Evolutionary conservation across 345 rosid species (phyloP).

Genomic region (Turritis glabra): DNA sequence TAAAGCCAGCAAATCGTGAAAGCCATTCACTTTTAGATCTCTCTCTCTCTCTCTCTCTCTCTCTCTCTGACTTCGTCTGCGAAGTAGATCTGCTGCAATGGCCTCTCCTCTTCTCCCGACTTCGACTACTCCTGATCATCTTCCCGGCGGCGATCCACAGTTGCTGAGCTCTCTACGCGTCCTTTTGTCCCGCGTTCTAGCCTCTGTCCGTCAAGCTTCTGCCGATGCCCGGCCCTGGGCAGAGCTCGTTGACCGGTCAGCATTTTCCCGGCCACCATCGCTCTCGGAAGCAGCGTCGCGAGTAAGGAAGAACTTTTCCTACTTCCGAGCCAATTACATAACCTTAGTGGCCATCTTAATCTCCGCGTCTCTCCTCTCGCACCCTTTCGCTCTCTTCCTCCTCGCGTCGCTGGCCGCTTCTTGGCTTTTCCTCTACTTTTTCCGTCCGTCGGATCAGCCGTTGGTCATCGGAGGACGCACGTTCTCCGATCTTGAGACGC

Average conservation of each 20-base stretch:
- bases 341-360: slow-evolving; percentile 42
- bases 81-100: slow-evolving; percentile 33
- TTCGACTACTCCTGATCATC: slow-evolving; percentile 29
- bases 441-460: slow-evolving; percentile 54
- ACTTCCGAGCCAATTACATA: slow-evolving; percentile 50
- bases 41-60: not conserved
- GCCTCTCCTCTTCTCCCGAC: slow-evolving; percentile 44
- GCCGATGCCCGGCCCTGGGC: slow-evolving; percentile 48
- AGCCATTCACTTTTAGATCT: slow-evolving; percentile 12
- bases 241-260: slow-evolving; percentile 46
- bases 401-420: slow-evolving; percentile 44
- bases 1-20: slow-evolving; percentile 34
- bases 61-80: slow-evolving; percentile 13
- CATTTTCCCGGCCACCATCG: slow-evolving; percentile 49
- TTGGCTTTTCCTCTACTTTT: slow-evolving; percentile 53
- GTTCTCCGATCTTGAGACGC: slow-evolving; percentile 49
- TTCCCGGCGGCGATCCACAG: slow-evolving; percentile 27
- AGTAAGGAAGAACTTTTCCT: slow-evolving; percentile 45
- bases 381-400: slow-evolving; percentile 47
- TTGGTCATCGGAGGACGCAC: slow-evolving; percentile 47
- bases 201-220: slow-evolving; percentile 34
- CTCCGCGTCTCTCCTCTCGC: slow-evolving; percentile 44
- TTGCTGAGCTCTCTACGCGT: slow-evolving; percentile 26
- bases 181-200: slow-evolving; percentile 33
- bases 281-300: slow-evolving; percentile 46